Evolutionary conservation across 768 basidiomycete species (phyloP).

Genomic region (Suillus subalutaceus): DNA sequence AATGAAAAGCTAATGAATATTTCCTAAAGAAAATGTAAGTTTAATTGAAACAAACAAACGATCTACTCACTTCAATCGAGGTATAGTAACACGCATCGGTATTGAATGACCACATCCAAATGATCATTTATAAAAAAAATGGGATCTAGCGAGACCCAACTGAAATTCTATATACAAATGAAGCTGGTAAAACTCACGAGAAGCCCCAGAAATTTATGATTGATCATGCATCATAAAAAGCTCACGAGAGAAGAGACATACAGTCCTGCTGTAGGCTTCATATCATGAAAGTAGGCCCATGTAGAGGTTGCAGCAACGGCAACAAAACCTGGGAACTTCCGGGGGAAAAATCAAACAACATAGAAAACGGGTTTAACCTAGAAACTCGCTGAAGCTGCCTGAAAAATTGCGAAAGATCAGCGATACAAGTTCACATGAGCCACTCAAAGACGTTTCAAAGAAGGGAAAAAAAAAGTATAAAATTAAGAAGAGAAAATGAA

Average conservation of each 20-base stretch:
- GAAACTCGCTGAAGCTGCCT: neutral
- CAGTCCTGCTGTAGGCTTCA: too few relatives aligned
- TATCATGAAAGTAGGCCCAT: neutral
- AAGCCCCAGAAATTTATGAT: neutral
- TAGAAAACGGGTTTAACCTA: neutral
- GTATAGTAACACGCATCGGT: neutral
- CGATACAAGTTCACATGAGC: neutral
- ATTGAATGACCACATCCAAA: neutral
- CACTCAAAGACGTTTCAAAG: neutral
- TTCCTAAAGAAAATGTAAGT: conserved; percentile 1
- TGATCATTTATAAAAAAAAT: neutral
- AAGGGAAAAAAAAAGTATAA: neutral
- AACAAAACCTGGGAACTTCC: conserved; percentile 5
- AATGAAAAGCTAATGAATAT: neutral
- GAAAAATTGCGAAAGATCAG: neutral
- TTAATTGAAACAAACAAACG: neutral
- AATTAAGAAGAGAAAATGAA: neutral
- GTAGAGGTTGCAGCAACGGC: neutral
- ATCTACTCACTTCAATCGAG: neutral
- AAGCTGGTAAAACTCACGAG: neutral
- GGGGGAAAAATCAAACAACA: neutral
- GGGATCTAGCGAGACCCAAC: neutral
- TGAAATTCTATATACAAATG: neutral
- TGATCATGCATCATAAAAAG: neutral
- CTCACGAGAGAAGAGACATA: neutral